Evolutionary conservation across 768 basidiomycete genomes (phyloP).

Genomic region (Suillus decipiens): DNA sequence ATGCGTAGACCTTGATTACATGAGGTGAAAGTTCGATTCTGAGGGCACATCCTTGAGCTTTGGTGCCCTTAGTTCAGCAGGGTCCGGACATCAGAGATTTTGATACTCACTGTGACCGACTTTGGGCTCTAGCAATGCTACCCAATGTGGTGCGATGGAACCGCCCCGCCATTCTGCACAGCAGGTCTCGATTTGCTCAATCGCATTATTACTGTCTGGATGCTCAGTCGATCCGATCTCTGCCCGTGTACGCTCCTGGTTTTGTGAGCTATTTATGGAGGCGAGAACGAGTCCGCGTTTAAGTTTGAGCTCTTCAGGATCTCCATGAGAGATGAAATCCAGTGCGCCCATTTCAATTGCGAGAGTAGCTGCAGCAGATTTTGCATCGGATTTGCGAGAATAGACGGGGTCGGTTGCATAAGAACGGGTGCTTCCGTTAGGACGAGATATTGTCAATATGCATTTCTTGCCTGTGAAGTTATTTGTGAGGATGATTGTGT

Average conservation of each 20-base stretch:
- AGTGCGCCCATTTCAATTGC: slow-evolving; percentile 63
- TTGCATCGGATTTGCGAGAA: slow-evolving; percentile 53
- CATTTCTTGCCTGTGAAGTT: slow-evolving; percentile 52
- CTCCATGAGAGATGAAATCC: slow-evolving; percentile 54
- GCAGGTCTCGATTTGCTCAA: slow-evolving; percentile 52
- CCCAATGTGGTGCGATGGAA: slow-evolving; percentile 55
- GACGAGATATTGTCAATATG: slow-evolving; percentile 60
- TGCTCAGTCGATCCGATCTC: not conserved
- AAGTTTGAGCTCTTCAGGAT: slow-evolving; percentile 38
- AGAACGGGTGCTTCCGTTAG: slow-evolving; percentile 49
- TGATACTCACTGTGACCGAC: slow-evolving; percentile 41
- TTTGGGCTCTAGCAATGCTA: slow-evolving; percentile 49
- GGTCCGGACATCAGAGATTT: not conserved
- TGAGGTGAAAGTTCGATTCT: slow-evolving; percentile 54
- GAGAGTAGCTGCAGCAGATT: slow-evolving; percentile 48
- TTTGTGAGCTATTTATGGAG: slow-evolving; percentile 27
- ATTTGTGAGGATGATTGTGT: slow-evolving; percentile 10
- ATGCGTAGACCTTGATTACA: slow-evolving; percentile 51
- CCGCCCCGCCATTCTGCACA: slow-evolving; percentile 58
- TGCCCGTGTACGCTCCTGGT: slow-evolving; percentile 10
- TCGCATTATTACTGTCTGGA: slow-evolving; percentile 16
- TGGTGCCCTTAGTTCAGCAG: slow-evolving; percentile 8
- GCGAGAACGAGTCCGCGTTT: slow-evolving; percentile 37
- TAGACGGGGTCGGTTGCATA: slow-evolving; percentile 53
- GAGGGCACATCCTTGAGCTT: slow-evolving; percentile 58